Evolutionary conservation across 345 rosid species (phyloP).

Genomic region (Salix viminalis): DNA sequence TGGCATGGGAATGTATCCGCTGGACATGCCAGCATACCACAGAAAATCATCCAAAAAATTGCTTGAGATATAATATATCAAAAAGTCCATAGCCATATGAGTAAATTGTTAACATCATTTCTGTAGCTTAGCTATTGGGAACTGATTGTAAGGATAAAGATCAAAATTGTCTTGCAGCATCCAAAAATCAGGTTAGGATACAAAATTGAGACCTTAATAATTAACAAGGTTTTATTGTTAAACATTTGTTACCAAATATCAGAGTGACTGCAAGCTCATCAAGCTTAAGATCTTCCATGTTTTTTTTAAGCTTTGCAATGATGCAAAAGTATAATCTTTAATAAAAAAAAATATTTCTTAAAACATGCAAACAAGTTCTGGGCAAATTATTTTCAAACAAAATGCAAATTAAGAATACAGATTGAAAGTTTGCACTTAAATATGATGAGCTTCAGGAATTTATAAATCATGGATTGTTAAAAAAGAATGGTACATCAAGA

Average conservation of each 20-base stretch:
- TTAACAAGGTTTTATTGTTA: not conserved
- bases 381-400: not conserved
- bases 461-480: not conserved
- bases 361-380: not conserved
- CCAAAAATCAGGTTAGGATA: not conserved
- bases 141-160: not conserved
- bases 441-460: not conserved
- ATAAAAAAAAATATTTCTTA: not conserved
- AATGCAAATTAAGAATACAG: not conserved
- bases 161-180: not conserved
- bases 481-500: not conserved
- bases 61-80: not conserved
- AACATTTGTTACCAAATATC: not conserved
- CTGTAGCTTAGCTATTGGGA: not conserved
- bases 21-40: not conserved
- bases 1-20: not conserved
- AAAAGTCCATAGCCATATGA: not conserved
- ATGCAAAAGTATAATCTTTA: not conserved
- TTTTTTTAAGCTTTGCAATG: not conserved
- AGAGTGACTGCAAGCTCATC: not conserved
- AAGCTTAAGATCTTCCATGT: not conserved
- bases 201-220: not conserved
- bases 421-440: not conserved
- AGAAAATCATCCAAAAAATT: not conserved
- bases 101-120: not conserved